A percentile compares a stretch with the other conserved stretches of the same genome.
Evolutionary conservation across 2,329 filamentous ascomycete genomes (phyloP).

Genomic region (Fusarium sororula): DNA sequence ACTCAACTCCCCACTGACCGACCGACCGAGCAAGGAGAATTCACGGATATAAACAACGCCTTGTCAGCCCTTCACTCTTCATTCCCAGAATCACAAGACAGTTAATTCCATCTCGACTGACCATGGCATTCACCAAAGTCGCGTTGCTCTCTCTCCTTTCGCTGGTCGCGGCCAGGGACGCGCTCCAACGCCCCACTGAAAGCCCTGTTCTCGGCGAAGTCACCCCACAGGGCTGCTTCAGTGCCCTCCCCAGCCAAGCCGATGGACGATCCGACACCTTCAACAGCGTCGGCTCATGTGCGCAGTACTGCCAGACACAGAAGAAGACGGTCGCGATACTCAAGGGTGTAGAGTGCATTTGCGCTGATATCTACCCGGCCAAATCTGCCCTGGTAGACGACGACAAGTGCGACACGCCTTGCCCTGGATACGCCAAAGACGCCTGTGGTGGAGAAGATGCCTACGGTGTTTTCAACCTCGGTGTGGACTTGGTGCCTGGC

Average conservation of each 20-base stretch:
- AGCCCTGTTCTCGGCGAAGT: neutral
- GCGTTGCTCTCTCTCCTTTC: neutral
- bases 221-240: constrained; percentile 31
- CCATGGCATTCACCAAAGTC: neutral
- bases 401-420: constrained; percentile 18
- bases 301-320: neutral
- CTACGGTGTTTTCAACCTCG: constrained; percentile 25
- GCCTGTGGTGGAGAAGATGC: constrained; percentile 20
- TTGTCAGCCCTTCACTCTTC: neutral
- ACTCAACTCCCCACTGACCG: neutral
- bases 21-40: neutral
- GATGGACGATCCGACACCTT: neutral
- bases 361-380: constrained; percentile 23
- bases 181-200: constrained; percentile 48
- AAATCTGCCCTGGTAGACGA: constrained; percentile 6
- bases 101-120: neutral
- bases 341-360: constrained; percentile 8
- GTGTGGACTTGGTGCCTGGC: neutral
- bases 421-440: constrained; percentile 7
- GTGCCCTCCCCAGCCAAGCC: neutral
- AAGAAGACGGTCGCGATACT: neutral
- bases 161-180: neutral
- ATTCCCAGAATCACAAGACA: neutral
- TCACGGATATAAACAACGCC: neutral
- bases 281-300: constrained; percentile 2